Conservation (phyloP, 129 eudicot genomes). For the Scalesia atractyloides region DNA sequence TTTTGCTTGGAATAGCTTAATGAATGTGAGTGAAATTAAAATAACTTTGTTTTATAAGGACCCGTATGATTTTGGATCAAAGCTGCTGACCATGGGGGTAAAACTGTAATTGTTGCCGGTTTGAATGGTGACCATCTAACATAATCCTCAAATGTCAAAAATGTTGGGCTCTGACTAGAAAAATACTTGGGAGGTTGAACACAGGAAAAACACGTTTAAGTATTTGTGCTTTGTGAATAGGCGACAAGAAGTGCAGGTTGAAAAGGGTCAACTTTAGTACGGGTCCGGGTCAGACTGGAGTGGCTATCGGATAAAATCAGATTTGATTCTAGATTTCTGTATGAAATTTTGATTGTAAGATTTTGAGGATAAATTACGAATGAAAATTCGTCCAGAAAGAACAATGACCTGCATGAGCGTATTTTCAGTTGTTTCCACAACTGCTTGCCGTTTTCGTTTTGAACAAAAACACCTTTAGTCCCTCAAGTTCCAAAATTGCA, state of each 20-base stretch:
- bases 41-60: not conserved
- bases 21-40: not conserved
- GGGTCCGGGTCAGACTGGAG: not conserved
- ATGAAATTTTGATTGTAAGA: no score
- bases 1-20: no score
- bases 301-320: no score
- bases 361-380: no score
- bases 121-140: not conserved
- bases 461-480: no score
- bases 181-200: not conserved
- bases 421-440: no score
- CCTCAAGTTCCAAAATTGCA: no score
- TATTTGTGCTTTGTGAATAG: not conserved
- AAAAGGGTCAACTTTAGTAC: not conserved
- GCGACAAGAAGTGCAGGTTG: not conserved
- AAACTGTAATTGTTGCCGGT: not conserved
- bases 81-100: not conserved
- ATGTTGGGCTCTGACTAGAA: not conserved
- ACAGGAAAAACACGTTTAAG: not conserved
- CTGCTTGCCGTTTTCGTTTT: no score
- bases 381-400: no score
- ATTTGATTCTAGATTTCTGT: no score
- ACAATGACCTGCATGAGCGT: no score
- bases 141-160: not conserved
- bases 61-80: not conserved